Evolutionary conservation across 1,139 yeast species (phyloP), one percentile per base, ranked within the genome.

Genomic region (Meyerozyma sp.): DNA sequence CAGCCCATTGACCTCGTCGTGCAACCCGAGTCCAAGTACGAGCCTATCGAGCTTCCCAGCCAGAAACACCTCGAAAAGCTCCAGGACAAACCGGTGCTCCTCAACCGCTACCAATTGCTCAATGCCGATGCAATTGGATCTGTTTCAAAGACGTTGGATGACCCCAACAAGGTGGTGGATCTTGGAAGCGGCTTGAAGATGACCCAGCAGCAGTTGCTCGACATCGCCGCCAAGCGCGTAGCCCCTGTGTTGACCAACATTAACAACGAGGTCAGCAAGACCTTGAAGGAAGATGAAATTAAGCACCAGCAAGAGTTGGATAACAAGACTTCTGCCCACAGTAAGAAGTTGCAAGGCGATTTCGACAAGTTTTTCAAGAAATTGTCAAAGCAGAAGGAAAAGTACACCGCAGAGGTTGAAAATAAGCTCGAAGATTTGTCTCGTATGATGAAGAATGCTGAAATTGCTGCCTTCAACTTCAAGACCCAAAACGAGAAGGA

Each of bases 131-230:
- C 81, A n/a, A 58, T 66, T 46, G 70, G 70, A 38, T 69, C 81
- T 5, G 63, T 73, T 51, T 62, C 75, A 41, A 68, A 68, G 41
- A 62, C 62, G 37, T 63, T 78, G 46, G 77, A 73, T 45, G 79
- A 77, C 52, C 78, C 81, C 2, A 70, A 74, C 50, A 70, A 76
- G 56, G 61, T 73, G 27, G 62, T 78, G 49, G 75, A 76, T 49
- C 65, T 79, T 49, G 84, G 84, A 45, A 72, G 77, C 38, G 83
- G 83, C 11, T 67, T 77, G 58, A 68, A 62, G 45, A 66, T 78
- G 68, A 73, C 82, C 36, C 81, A 77, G 52, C 73, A 73, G 45
- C 80, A 78, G 58, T 71, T 79, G 51, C 66, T 77, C 51, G 82
- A 71, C 41, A 74, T 79, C 57, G 83, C 83, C 23, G 77, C 78